Evolutionary conservation across 2,329 filamentous ascomycete genomes (phyloP).

Genomic region (Beauveria sp.): DNA sequence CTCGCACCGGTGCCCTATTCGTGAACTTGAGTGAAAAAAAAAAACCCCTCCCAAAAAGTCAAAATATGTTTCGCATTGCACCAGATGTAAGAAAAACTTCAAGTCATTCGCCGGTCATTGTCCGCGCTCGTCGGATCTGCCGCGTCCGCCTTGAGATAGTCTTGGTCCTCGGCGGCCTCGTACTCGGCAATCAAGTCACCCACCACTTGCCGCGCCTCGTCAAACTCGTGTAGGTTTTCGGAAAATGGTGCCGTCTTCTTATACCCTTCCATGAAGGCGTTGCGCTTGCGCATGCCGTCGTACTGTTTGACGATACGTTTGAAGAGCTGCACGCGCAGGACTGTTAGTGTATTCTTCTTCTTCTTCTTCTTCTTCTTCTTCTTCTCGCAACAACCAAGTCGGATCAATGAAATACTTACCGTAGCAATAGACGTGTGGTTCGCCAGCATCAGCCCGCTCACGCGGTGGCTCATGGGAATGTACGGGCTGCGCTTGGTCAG

Average conservation of each 20-base stretch:
- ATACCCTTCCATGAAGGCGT: slow-evolving; percentile 93
- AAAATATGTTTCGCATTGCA: too few relatives aligned
- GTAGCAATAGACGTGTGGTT: slow-evolving; percentile 98
- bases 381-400: too few relatives aligned
- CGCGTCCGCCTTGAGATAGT: slow-evolving; percentile 75
- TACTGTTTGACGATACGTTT: slow-evolving; percentile 90
- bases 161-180: slow-evolving; percentile 83
- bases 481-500: slow-evolving; percentile 95
- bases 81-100: too few relatives aligned
- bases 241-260: slow-evolving; percentile 92
- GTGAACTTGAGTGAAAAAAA: not conserved
- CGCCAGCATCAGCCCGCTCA: slow-evolving; percentile 93
- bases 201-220: slow-evolving; percentile 87
- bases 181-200: slow-evolving; percentile 89
- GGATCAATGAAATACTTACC: slow-evolving; percentile 32
- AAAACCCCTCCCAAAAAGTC: not conserved
- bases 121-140: slow-evolving; percentile 45
- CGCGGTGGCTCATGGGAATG: slow-evolving; percentile 85
- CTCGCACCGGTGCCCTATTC: too few relatives aligned
- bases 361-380: too few relatives aligned
- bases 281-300: slow-evolving; percentile 88
- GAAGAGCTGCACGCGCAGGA: slow-evolving; percentile 53
- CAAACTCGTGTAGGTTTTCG: slow-evolving; percentile 88
- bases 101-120: slow-evolving; percentile 42
- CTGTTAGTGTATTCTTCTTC: too few relatives aligned